These are phyloP conservation scores for Codiaeum variegatum DNA, from an alignment of 441 rosid genomes.

Conservation along the genomic window DNA sequence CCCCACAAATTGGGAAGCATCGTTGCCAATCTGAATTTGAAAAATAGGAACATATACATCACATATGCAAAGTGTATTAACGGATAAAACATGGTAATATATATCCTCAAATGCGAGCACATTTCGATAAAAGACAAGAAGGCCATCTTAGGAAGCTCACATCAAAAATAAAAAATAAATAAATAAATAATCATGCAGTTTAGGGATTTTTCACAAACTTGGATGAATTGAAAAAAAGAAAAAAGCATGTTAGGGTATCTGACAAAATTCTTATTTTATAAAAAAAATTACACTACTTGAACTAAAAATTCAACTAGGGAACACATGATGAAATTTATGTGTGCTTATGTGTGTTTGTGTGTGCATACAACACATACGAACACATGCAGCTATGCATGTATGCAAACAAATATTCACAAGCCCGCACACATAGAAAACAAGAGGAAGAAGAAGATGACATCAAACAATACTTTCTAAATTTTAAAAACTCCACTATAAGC, in stretches of 20 bases:
- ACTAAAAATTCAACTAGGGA: neutral
- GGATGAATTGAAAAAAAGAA: neutral
- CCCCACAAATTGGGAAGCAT: constrained; percentile 93
- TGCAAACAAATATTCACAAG: neutral
- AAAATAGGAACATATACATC: constrained; percentile 18
- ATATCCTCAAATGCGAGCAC: neutral
- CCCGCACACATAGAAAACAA: neutral
- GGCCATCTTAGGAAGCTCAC: neutral
- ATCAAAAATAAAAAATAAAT: too few species aligned
- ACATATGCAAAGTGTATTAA: neutral
- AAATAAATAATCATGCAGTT: neutral
- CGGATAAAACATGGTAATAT: neutral
- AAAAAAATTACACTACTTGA: neutral
- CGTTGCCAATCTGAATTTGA: constrained; percentile 71
- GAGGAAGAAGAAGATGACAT: neutral
- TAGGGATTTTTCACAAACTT: neutral
- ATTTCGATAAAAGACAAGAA: neutral
- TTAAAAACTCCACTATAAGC: neutral
- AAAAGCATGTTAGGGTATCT: neutral
- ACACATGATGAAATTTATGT: neutral
- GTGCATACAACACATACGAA: too few species aligned
- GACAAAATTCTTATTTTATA: neutral
- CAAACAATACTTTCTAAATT: neutral
- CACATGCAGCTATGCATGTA: too few species aligned
- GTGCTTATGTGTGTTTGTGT: neutral